Percentiles rank a stretch among this genome's conserved stretches.
Evolutionary conservation across 768 basidiomycete genomes (phyloP).

Genomic region (Boletus rubropictus): DNA sequence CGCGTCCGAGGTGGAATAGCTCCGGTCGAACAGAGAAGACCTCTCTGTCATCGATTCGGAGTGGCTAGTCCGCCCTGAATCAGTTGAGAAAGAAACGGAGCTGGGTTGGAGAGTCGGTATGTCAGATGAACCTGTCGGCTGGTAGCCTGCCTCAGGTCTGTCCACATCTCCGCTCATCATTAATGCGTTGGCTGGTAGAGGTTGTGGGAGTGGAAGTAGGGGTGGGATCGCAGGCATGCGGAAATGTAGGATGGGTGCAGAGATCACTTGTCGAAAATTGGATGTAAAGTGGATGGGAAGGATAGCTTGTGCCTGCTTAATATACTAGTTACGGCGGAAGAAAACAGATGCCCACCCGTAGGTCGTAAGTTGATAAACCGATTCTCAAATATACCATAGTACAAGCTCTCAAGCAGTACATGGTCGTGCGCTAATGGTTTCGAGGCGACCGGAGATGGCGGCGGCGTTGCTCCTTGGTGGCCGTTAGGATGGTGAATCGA

Average conservation of each 20-base stretch:
- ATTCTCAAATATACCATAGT: conserved; percentile 59
- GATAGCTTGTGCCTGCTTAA: conserved; percentile 41
- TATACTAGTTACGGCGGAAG: not conserved
- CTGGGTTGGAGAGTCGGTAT: conserved; percentile 31
- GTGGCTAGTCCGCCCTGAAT: conserved; percentile 31
- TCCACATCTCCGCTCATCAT: conserved; percentile 23
- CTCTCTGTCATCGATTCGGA: conserved; percentile 30
- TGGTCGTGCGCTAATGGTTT: conserved; percentile 54
- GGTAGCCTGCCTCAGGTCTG: conserved; percentile 20
- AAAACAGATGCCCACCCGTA: conserved; percentile 43
- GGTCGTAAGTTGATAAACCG: conserved; percentile 70
- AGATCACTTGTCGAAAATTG: conserved; percentile 60
- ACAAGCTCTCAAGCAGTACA: conserved; percentile 61
- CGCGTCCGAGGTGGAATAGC: conserved; percentile 24
- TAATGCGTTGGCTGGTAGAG: conserved; percentile 23
- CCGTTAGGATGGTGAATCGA: conserved; percentile 50
- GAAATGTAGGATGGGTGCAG: conserved; percentile 56
- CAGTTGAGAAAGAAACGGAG: conserved; percentile 48
- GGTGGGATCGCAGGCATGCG: conserved; percentile 69
- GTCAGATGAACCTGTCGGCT: conserved; percentile 10
- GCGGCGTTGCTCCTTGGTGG: conserved; percentile 28
- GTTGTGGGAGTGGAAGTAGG: conserved; percentile 40
- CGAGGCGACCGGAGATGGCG: conserved; percentile 29
- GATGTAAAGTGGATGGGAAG: conserved; percentile 66
- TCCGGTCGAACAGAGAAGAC: conserved; percentile 29